Evolutionary conservation across 345 rosid genomes (phyloP).

Genomic region (Salix exigua): DNA sequence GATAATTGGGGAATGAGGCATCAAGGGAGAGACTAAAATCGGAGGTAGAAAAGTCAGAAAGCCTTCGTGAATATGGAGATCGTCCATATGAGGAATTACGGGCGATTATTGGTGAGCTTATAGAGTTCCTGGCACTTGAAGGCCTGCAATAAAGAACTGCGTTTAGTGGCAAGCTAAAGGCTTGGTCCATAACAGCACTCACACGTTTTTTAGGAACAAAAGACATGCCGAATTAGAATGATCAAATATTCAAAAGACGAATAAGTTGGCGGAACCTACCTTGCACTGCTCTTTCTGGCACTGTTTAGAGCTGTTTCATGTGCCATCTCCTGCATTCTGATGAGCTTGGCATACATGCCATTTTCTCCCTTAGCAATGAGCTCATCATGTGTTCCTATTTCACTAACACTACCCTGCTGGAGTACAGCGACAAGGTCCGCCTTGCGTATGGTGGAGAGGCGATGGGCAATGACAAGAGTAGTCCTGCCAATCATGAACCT

Average conservation of each 20-base stretch:
- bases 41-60: conserved; percentile 96
- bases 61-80: conserved; percentile 89
- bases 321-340: conserved; percentile 88
- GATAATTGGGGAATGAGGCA: conserved; percentile 61
- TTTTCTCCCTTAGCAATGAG: conserved; percentile 84
- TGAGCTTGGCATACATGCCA: conserved; percentile 86
- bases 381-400: conserved; percentile 90
- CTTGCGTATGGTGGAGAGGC: conserved; percentile 94
- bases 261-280: conserved; percentile 35
- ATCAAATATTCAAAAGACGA: background rate
- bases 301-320: conserved; percentile 91
- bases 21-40: conserved; percentile 92
- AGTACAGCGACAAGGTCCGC: conserved; percentile 96
- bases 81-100: conserved; percentile 94
- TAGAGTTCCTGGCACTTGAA: conserved; percentile 95
- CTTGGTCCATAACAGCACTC: background rate
- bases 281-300: conserved; percentile 97
- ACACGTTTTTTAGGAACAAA: background rate
- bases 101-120: conserved; percentile 93
- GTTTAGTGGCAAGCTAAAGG: background rate
- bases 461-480: conserved; percentile 91
- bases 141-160: conserved; percentile 58
- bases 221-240: background rate
- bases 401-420: conserved; percentile 91
- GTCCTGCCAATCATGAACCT: conserved; percentile 99